These are phyloP conservation scores for Eimeria necatrix DNA, from an alignment of 169 alveolate species.

Conservation along the genomic window DNA sequence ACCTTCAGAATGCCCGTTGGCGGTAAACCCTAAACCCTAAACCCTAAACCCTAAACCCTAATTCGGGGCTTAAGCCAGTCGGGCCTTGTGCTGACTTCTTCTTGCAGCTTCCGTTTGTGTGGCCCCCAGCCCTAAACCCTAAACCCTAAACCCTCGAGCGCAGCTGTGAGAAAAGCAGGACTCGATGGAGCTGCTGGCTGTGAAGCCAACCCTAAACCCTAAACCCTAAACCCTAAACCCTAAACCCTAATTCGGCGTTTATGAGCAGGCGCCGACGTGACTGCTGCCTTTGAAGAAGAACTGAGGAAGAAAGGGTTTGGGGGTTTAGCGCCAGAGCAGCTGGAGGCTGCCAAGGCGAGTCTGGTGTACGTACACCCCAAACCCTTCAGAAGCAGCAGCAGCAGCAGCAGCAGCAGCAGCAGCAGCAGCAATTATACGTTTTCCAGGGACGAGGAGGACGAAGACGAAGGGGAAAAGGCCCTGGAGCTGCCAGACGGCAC, in stretches of 20 bases:
- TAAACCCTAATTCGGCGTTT: background rate
- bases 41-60: background rate
- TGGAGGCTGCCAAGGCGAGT: background rate
- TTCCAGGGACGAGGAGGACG: too few relatives aligned
- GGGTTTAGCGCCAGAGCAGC: too few relatives aligned
- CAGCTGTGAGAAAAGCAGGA: background rate
- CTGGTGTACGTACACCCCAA: constrained; percentile 13
- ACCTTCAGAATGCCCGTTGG: constrained; percentile 27
- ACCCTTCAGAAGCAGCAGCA: background rate
- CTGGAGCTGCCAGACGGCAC: constrained; percentile 29
- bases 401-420: background rate
- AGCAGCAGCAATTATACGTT: too few relatives aligned
- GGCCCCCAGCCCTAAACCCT: background rate
- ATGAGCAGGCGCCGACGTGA: background rate
- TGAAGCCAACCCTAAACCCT: background rate
- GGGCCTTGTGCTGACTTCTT: too few relatives aligned
- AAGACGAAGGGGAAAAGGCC: background rate
- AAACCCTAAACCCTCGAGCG: constrained; percentile 7
- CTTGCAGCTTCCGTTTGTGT: background rate
- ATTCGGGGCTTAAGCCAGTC: too few relatives aligned
- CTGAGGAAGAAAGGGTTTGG: too few relatives aligned
- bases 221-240: background rate
- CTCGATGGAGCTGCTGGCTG: background rate
- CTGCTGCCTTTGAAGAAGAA: background rate
- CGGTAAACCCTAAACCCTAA: constrained; percentile 35